Evolutionary conservation across 495 filamentous ascomycete genomes (phyloP), one percentile per base, ranked within the genome.

Genomic region (Trichoderma virens): DNA sequence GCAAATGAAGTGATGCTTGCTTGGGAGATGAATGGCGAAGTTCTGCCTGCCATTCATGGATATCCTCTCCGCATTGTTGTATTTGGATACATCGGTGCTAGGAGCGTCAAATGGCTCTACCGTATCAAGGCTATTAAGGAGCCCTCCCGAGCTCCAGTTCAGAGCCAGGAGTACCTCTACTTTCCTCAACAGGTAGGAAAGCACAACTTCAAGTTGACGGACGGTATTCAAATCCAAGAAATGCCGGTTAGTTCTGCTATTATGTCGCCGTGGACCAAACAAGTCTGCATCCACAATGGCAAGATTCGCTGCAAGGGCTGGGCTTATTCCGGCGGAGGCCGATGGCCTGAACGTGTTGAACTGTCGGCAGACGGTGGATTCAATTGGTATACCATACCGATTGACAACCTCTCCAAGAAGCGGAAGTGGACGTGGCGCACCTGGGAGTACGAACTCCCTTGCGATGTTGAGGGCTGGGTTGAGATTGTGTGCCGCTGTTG

Each of bases 61-160:
- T 88, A 89, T 61, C 93, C 93, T 0, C 71, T 98, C 43, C 79
- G 93, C 60, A 87, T 88, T 4, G 88, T 97, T 4, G 90, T 98
- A 9, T 93, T 93, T 0, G 92, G 93, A 2, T 92, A 96, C 74
- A 97, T 98, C 66, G 93, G 93, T 43, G 93, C 93, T 5, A 81
- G 93, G 60, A 96, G 92, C 74, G 93, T 98, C 34, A 98, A 98
- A 74, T 98, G 93, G 93, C 70, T 98, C 67, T 96, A 90, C 78
- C 87, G 81, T 45, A 81, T 98, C 61, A 89, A 93, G 34, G 70
- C 97, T 60, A 94, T 91, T 0, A 82, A 85, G 5, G 73, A 75
- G 5, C 93, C 93, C 0, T 88, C 66, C 88, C 88, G 86, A 90
- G 75, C 74, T 1, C 77, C 78, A 0, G 77, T 81, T 25, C 79